phyloP scores from a whole-genome alignment of 2,329 filamentous ascomycete species.

The Aschersonia sp. region DNA sequence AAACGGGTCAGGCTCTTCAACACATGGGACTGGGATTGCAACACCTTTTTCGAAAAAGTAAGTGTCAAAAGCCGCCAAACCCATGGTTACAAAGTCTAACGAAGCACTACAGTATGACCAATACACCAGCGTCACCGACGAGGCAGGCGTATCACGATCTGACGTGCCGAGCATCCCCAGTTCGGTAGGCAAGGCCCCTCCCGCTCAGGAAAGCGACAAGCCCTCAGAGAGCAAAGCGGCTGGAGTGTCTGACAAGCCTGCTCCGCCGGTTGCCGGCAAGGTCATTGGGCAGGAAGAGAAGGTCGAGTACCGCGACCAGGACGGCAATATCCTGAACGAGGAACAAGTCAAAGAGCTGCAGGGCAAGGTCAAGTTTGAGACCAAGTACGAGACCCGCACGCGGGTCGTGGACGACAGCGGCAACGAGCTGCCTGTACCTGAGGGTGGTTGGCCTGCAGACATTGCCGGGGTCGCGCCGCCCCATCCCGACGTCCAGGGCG shows the following conservation, averaged over 20 bases:
- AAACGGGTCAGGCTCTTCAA: constrained; percentile 72
- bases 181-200: constrained; percentile 8
- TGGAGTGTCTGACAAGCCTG: constrained; percentile 33
- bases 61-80: constrained; percentile 21
- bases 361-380: constrained; percentile 92
- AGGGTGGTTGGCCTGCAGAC: constrained; percentile 22
- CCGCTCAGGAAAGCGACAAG: background rate
- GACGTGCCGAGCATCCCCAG: constrained; percentile 13
- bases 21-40: constrained; percentile 97
- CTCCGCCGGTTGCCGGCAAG: constrained; percentile 28
- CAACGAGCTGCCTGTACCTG: constrained; percentile 49
- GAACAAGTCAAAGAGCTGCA: constrained; percentile 73
- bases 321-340: constrained; percentile 75
- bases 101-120: constrained; percentile 3
- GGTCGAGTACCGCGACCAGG: constrained; percentile 66
- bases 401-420: constrained; percentile 67
- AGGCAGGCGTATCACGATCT: constrained; percentile 12
- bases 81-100: no score
- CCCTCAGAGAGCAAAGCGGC: constrained; percentile 5
- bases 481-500: constrained; percentile 46
- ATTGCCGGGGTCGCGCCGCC: constrained; percentile 36
- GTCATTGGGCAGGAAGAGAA: constrained; percentile 55
- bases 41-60: constrained; percentile 77
- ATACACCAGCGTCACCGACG: constrained; percentile 5
- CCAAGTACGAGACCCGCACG: constrained; percentile 88